These are phyloP conservation scores for Hymenoscyphus linearis DNA, from an alignment of 2,329 filamentous ascomycete species.

Conservation along the genomic window DNA sequence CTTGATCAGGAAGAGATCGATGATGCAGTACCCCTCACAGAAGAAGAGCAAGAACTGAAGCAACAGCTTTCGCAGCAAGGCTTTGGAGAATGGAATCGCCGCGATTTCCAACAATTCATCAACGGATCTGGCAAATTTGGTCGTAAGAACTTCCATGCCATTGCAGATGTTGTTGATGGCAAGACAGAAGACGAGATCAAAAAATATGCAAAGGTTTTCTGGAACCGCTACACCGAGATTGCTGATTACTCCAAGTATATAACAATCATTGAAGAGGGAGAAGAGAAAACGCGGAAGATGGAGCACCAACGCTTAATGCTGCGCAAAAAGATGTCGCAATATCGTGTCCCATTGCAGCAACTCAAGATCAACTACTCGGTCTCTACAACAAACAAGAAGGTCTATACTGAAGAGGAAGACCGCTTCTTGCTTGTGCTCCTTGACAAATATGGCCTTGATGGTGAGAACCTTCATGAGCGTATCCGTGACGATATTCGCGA, in stretches of 20 bases:
- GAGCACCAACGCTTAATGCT: slow-evolving; percentile 91
- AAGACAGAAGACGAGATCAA: slow-evolving; percentile 83
- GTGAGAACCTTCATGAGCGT: slow-evolving; percentile 82
- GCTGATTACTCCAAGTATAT: slow-evolving; percentile 85
- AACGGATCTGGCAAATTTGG: slow-evolving; percentile 93
- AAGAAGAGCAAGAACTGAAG: slow-evolving; percentile 87
- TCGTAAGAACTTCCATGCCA: slow-evolving; percentile 76
- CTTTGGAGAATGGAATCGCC: slow-evolving; percentile 91
- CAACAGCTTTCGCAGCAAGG: slow-evolving; percentile 74
- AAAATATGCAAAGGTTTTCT: slow-evolving; percentile 90
- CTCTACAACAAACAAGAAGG: slow-evolving; percentile 98
- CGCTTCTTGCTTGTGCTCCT: slow-evolving; percentile 90
- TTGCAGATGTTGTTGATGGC: slow-evolving; percentile 84
- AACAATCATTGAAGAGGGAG: slow-evolving; percentile 83
- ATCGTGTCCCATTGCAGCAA: slow-evolving; percentile 95
- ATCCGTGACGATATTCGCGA: slow-evolving; percentile 98
- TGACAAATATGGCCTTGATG: slow-evolving; percentile 87
- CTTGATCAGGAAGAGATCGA: slow-evolving; percentile 91
- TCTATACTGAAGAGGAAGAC: slow-evolving; percentile 98
- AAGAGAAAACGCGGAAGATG: slow-evolving; percentile 82
- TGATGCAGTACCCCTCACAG: slow-evolving; percentile 78
- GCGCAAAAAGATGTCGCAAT: slow-evolving; percentile 91
- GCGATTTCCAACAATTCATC: slow-evolving; percentile 97
- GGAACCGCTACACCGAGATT: slow-evolving; percentile 90
- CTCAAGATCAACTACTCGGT: slow-evolving; percentile 99